Conservation (phyloP, 805 yeast species). For the Metschnikowia anglica region DNA sequence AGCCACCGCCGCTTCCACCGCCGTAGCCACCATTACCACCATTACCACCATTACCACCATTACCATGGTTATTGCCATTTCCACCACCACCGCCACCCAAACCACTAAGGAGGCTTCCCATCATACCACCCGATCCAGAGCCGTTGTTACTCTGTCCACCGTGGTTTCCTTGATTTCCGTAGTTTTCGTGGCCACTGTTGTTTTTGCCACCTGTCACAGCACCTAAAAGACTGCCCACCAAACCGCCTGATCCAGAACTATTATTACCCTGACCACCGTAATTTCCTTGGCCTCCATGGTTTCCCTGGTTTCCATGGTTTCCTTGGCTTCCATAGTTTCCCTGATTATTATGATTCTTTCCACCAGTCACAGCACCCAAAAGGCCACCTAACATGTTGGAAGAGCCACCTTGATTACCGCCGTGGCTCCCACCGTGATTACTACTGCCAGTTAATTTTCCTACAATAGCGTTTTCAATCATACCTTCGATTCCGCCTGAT, state of each 20-base stretch:
- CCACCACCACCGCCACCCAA: constrained; percentile 24
- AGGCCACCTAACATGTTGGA: constrained; percentile 17
- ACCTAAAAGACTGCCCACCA: constrained; percentile 14
- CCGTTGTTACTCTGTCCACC: constrained; percentile 33
- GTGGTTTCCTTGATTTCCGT: too few species aligned
- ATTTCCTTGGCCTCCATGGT: constrained; percentile 7
- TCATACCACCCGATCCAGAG: constrained; percentile 23
- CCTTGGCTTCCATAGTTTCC: constrained; percentile 15
- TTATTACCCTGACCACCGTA: constrained; percentile 5
- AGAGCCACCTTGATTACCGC: constrained; percentile 10
- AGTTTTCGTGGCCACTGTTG: too few species aligned
- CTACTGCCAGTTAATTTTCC: constrained; percentile 20
- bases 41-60: constrained; percentile 7
- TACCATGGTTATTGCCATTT: constrained; percentile 39
- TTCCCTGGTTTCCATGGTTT: constrained; percentile 30
- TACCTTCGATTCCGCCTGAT: constrained; percentile 17
- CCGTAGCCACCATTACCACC: background rate
- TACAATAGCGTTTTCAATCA: constrained; percentile 19
- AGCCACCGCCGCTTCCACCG: constrained; percentile 1
- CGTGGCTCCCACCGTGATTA: constrained; percentile 23
- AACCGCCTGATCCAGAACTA: constrained; percentile 11
- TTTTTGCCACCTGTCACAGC: constrained; percentile 11
- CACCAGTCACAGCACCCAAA: constrained; percentile 15
- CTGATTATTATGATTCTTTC: constrained; percentile 32
- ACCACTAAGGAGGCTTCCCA: constrained; percentile 26